Conservation (phyloP, 78 protist species). For the Dictyostelium citrinum region DNA sequence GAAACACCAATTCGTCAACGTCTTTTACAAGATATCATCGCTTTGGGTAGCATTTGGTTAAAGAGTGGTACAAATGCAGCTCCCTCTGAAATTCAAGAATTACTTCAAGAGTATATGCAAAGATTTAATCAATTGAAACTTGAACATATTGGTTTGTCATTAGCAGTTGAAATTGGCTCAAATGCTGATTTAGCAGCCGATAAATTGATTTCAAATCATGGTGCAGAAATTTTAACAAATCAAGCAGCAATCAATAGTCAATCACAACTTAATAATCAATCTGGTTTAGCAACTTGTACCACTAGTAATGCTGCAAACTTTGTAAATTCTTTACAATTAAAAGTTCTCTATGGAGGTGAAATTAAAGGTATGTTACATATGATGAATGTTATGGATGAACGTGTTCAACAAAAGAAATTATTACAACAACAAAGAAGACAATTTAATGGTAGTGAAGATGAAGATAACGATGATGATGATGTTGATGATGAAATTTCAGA, state of each 20-base stretch:
- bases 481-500: constrained; percentile 1
- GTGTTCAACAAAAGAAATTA: neutral
- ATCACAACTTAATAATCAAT: neutral
- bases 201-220: neutral
- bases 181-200: neutral
- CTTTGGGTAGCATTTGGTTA: constrained; percentile 59
- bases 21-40: constrained; percentile 29
- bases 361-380: constrained; percentile 64
- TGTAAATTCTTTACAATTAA: constrained; percentile 39
- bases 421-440: neutral
- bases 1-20: constrained; percentile 50
- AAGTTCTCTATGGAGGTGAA: constrained; percentile 73
- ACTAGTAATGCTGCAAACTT: constrained; percentile 57
- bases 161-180: constrained; percentile 75
- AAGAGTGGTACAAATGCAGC: constrained; percentile 67
- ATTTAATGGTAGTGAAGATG: neutral
- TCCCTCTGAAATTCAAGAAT: constrained; percentile 62
- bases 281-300: neutral
- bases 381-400: constrained; percentile 17
- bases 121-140: constrained; percentile 1
- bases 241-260: neutral
- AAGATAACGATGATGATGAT: constrained; percentile 3
- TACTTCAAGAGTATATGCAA: constrained; percentile 67
- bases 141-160: constrained; percentile 75
- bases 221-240: neutral